These are phyloP conservation scores for Stromatinia cepivora DNA, from an alignment of 2,329 filamentous ascomycete species.

Conservation along the genomic window DNA sequence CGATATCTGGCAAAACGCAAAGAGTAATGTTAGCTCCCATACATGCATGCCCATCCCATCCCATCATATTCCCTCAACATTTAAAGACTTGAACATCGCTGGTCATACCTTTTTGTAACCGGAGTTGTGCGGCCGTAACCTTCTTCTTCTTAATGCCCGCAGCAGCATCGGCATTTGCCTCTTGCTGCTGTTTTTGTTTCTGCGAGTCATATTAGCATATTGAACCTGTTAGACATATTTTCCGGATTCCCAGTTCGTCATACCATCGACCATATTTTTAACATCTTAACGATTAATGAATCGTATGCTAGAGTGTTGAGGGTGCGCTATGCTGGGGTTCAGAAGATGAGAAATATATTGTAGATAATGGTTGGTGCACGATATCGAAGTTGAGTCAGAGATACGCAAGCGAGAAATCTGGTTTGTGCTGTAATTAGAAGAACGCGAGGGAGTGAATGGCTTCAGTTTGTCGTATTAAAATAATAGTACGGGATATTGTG, in stretches of 20 bases:
- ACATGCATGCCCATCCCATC: not conserved
- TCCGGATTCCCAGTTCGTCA: constrained; percentile 34
- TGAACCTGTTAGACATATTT: not conserved
- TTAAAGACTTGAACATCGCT: not conserved
- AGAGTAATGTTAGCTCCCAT: constrained; percentile 4
- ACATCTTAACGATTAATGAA: constrained; percentile 62
- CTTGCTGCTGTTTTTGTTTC: constrained; percentile 97
- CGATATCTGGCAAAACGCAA: constrained; percentile 60
- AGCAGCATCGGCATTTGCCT: constrained; percentile 74
- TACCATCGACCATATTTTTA: constrained; percentile 99
- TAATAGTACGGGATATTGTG: not conserved
- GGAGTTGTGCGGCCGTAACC: constrained; percentile 91
- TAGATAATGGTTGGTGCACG: not conserved
- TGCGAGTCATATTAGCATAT: constrained; percentile 43
- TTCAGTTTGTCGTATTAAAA: not conserved
- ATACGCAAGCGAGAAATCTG: not conserved
- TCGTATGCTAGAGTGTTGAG: not conserved
- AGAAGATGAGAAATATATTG: not conserved
- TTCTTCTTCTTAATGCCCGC: constrained; percentile 92
- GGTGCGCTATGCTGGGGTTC: not conserved
- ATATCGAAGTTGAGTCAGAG: not conserved
- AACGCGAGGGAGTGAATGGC: not conserved
- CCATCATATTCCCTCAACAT: not conserved
- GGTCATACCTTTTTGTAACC: constrained; percentile 85
- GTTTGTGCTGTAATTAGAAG: not conserved